phyloP scores from a whole-genome alignment of 306 rosid genomes.

The Malus sieversii region DNA sequence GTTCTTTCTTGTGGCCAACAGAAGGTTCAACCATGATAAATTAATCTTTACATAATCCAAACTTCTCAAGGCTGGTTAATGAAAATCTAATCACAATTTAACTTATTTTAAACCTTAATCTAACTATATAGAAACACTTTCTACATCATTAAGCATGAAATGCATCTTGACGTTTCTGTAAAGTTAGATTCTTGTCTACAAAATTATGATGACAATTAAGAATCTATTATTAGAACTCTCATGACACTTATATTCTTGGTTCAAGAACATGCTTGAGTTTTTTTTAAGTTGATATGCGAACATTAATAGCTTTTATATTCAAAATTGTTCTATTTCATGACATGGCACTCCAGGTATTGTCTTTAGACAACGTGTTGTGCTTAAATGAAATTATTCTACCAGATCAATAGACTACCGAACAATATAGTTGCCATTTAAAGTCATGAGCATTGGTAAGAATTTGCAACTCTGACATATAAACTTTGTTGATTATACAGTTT shows the following conservation, averaged over 20 bases:
- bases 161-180: background rate
- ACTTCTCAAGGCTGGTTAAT: background rate
- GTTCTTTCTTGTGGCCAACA: background rate
- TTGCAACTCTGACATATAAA: background rate
- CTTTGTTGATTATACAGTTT: background rate
- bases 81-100: background rate
- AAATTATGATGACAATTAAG: background rate
- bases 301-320: no score
- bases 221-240: background rate
- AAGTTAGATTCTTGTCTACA: constrained; percentile 1
- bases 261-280: background rate
- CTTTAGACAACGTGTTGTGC: background rate
- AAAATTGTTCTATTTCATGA: background rate
- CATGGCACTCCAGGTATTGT: background rate
- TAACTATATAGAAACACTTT: background rate
- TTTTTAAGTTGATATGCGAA: no score
- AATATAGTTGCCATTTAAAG: background rate
- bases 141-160: background rate
- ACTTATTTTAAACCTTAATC: background rate
- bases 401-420: background rate
- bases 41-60: background rate
- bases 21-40: background rate
- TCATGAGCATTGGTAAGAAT: background rate
- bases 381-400: background rate
- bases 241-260: background rate